These are phyloP conservation scores for Boletus subcaerulescens DNA, from an alignment of 768 basidiomycete species.

Conservation along the genomic window DNA sequence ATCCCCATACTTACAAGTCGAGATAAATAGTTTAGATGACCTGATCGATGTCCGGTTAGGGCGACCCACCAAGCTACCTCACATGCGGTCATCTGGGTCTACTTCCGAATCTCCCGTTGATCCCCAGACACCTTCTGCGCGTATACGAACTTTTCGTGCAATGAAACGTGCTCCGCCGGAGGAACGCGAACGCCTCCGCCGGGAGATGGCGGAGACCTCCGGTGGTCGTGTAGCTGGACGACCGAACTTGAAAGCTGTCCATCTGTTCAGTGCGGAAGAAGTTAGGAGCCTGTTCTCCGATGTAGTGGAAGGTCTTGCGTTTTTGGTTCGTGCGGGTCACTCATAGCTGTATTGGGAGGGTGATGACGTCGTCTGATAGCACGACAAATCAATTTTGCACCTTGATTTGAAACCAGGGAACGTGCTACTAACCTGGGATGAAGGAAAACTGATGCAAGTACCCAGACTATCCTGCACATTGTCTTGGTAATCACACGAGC, in stretches of 20 bases:
- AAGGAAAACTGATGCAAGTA: constrained; percentile 73
- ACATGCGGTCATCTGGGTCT: constrained; percentile 35
- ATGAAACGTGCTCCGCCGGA: constrained; percentile 62
- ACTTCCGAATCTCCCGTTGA: constrained; percentile 33
- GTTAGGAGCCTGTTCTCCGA: constrained; percentile 78
- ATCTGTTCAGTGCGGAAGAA: constrained; percentile 83
- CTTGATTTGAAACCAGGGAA: constrained; percentile 94
- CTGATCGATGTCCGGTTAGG: constrained; percentile 81
- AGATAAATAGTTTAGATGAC: constrained; percentile 61
- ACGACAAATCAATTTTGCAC: constrained; percentile 82
- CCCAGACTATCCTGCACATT: not conserved
- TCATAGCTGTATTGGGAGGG: not conserved
- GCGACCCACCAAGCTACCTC: constrained; percentile 43
- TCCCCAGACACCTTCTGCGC: constrained; percentile 57
- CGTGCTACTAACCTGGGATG: constrained; percentile 89
- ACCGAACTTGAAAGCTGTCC: constrained; percentile 66
- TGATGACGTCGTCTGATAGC: constrained; percentile 41
- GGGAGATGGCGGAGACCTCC: constrained; percentile 41
- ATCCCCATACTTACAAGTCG: not conserved
- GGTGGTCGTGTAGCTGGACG: constrained; percentile 23
- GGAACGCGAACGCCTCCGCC: constrained; percentile 59
- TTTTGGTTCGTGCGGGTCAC: constrained; percentile 56
- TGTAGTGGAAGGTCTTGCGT: constrained; percentile 81
- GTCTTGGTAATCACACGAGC: not conserved
- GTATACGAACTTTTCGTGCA: constrained; percentile 73